These are phyloP conservation scores for Phytophthora palmivora DNA, from an alignment of 352 stramenopile genomes.

Conservation along the genomic window DNA sequence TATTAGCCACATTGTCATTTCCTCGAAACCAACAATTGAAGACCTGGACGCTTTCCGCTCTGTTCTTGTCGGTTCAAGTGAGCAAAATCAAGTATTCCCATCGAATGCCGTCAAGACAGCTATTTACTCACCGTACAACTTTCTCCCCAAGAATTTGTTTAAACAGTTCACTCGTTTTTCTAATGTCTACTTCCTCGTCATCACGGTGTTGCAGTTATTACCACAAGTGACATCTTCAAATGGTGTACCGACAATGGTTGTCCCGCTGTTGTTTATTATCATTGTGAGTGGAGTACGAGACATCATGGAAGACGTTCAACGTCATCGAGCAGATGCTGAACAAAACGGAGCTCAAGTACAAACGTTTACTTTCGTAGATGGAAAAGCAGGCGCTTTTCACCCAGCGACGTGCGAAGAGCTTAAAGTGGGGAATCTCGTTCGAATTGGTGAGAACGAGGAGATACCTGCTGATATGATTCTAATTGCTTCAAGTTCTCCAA, in stretches of 20 bases:
- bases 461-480: constrained; percentile 79
- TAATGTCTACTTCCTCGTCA: constrained; percentile 93
- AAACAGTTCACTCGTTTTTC: constrained; percentile 87
- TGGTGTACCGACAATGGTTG: constrained; percentile 83
- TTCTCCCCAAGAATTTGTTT: constrained; percentile 75
- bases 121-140: constrained; percentile 70
- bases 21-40: constrained; percentile 16
- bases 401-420: constrained; percentile 55
- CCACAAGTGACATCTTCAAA: constrained; percentile 85
- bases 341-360: constrained; percentile 58
- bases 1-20: constrained; percentile 33
- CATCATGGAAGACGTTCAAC: constrained; percentile 81
- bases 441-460: constrained; percentile 73
- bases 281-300: constrained; percentile 83
- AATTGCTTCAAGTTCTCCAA: constrained; percentile 56
- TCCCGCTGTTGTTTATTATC: constrained; percentile 88
- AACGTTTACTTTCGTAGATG: constrained; percentile 31
- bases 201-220: constrained; percentile 86
- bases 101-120: constrained; percentile 66
- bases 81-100: constrained; percentile 34
- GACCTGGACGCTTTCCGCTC: constrained; percentile 24
- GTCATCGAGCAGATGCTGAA: constrained; percentile 69
- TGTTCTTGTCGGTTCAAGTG: constrained; percentile 33
- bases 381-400: constrained; percentile 31
- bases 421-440: constrained; percentile 80